These are phyloP conservation scores for Sarocladium brachiariae DNA, from an alignment of 2,329 filamentous ascomycete genomes.

Conservation along the genomic window DNA sequence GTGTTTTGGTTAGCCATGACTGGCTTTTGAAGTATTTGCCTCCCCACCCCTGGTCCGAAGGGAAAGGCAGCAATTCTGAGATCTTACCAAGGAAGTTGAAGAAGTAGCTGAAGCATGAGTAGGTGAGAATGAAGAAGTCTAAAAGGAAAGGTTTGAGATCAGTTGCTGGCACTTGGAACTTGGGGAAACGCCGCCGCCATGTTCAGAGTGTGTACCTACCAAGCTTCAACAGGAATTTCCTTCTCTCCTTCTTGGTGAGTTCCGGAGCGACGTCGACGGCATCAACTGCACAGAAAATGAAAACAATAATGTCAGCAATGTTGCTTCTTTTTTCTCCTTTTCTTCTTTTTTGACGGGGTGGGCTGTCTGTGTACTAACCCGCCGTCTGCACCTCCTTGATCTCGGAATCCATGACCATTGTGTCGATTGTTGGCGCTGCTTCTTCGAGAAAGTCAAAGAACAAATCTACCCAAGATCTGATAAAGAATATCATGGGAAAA, in stretches of 20 bases:
- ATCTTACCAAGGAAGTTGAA: constrained; percentile 13
- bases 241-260: constrained; percentile 1
- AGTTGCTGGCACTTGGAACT: not conserved
- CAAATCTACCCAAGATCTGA: not conserved
- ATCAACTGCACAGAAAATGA: too few species aligned
- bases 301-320: too few species aligned
- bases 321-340: too few species aligned
- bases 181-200: too few species aligned
- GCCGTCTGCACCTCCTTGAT: not conserved
- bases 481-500: too few species aligned
- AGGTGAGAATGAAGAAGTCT: constrained; percentile 14
- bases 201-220: not conserved
- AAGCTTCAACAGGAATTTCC: not conserved
- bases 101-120: constrained; percentile 16
- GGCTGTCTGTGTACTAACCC: not conserved
- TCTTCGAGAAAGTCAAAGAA: too few species aligned
- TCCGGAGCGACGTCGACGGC: not conserved
- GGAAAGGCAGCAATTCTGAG: constrained; percentile 14
- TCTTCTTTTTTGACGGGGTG: too few species aligned
- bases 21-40: too few species aligned
- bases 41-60: too few species aligned
- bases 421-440: not conserved
- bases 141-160: not conserved
- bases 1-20: not conserved
- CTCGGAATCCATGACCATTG: not conserved